Evolutionary conservation across 192 early-diverging fungal species (phyloP).

Genomic region (Podila epicladia): DNA sequence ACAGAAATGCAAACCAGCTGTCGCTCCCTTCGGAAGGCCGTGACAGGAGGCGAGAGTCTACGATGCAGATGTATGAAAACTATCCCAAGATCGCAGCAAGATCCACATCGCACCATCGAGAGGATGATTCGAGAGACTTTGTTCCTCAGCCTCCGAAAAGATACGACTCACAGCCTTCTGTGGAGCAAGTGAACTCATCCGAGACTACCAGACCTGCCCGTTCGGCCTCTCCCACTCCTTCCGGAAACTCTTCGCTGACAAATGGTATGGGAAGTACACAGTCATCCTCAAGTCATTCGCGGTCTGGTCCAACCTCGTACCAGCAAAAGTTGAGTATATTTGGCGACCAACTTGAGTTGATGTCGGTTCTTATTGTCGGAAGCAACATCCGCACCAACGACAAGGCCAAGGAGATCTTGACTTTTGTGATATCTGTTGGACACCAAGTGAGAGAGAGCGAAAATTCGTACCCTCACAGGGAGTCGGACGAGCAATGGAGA

Average conservation of each 20-base stretch:
- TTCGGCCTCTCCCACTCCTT: slow-evolving; percentile 40
- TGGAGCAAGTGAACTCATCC: not conserved
- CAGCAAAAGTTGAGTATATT: slow-evolving; percentile 47
- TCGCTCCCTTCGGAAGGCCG: slow-evolving; percentile 22
- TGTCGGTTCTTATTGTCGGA: slow-evolving; percentile 57
- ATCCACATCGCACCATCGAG: slow-evolving; percentile 30
- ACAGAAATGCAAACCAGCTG: slow-evolving; percentile 31
- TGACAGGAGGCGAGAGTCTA: slow-evolving; percentile 26
- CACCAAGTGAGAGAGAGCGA: slow-evolving; percentile 39
- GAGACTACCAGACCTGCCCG: slow-evolving; percentile 6
- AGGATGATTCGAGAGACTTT: slow-evolving; percentile 22
- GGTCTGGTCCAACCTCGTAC: slow-evolving; percentile 17
- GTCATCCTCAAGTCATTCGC: slow-evolving; percentile 5
- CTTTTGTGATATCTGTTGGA: slow-evolving; percentile 68
- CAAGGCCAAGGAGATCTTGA: slow-evolving; percentile 77
- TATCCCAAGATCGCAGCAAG: slow-evolving; percentile 35
- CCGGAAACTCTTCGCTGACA: slow-evolving; percentile 35
- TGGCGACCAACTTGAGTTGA: slow-evolving; percentile 37
- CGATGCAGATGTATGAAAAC: slow-evolving; percentile 29
- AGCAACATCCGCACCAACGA: slow-evolving; percentile 78
- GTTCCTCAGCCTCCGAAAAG: slow-evolving; percentile 16
- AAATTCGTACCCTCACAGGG: slow-evolving; percentile 46
- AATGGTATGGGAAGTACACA: slow-evolving; percentile 14
- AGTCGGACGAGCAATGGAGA: slow-evolving; percentile 76
- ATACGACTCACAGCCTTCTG: slow-evolving; percentile 21